phyloP scores from a whole-genome alignment of 345 rosid genomes.

The Eucalyptus lansdowneana region DNA sequence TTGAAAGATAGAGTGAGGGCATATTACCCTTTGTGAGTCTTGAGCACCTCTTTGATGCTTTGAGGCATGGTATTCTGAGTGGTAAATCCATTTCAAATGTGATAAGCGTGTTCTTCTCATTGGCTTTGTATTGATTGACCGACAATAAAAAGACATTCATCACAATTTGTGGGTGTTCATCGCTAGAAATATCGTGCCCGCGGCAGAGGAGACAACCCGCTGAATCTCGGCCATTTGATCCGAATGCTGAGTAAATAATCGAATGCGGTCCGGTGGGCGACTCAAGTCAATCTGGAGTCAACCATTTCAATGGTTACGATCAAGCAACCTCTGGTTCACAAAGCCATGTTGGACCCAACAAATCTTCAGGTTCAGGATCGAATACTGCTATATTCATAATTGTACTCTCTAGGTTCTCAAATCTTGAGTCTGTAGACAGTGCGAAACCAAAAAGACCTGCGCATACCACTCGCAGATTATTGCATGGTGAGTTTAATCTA shows the following conservation, averaged over 20 bases:
- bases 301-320: not conserved
- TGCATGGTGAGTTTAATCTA: too few species aligned
- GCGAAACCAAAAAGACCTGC: too few species aligned
- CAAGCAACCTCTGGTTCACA: not conserved
- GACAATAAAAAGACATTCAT: not conserved
- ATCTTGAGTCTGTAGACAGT: too few species aligned
- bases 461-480: too few species aligned
- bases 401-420: too few species aligned
- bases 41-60: not conserved
- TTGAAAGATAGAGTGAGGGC: not conserved
- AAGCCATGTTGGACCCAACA: not conserved
- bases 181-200: not conserved
- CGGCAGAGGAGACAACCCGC: rapidly evolving
- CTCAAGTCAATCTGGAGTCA: not conserved
- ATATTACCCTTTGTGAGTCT: not conserved
- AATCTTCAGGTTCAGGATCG: not conserved
- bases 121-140: not conserved
- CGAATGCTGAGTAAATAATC: not conserved
- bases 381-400: not conserved
- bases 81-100: not conserved
- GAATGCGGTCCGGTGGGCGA: not conserved
- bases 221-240: not conserved
- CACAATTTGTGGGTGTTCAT: not conserved
- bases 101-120: not conserved
- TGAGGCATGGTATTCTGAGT: not conserved